Evolutionary conservation across 108 stramenopile species (phyloP).

Genomic region (Mediolabrus comicus): DNA sequence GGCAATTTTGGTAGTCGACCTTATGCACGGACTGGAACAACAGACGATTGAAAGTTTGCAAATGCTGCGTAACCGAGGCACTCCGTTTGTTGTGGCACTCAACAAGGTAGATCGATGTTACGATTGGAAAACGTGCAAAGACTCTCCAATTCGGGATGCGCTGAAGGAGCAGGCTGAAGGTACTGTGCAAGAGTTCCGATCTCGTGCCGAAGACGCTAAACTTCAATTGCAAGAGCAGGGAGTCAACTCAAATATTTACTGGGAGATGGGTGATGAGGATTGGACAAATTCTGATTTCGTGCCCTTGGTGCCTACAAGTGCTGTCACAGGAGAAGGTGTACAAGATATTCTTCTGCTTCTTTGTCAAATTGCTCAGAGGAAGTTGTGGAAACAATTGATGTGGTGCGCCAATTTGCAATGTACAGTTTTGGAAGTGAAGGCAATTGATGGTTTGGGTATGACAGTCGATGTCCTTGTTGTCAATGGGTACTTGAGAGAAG

Average conservation of each 20-base stretch:
- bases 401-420: constrained; percentile 92
- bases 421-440: constrained; percentile 98
- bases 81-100: constrained; percentile 97
- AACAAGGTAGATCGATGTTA: constrained; percentile 99
- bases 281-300: constrained; percentile 90
- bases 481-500: constrained; percentile 89
- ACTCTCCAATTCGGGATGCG: constrained; percentile 92
- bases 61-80: constrained; percentile 88
- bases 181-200: constrained; percentile 91
- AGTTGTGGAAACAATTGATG: constrained; percentile 91
- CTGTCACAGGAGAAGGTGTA: constrained; percentile 98
- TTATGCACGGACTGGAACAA: constrained; percentile 99
- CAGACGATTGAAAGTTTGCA: constrained; percentile 98
- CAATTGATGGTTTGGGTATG: constrained; percentile 98
- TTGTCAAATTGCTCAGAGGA: constrained; percentile 92
- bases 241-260: constrained; percentile 98
- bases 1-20: constrained; percentile 98
- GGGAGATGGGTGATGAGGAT: constrained; percentile 98
- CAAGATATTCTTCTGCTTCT: constrained; percentile 95
- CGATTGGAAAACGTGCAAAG: constrained; percentile 93
- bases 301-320: constrained; percentile 96
- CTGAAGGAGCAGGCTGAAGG: constrained; percentile 91
- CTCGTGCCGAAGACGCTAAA: constrained; percentile 77
- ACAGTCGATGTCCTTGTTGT: constrained; percentile 98
- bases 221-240: constrained; percentile 91